Conservation (phyloP, 805 yeast species). For the Metschnikowia koreensis region DNA sequence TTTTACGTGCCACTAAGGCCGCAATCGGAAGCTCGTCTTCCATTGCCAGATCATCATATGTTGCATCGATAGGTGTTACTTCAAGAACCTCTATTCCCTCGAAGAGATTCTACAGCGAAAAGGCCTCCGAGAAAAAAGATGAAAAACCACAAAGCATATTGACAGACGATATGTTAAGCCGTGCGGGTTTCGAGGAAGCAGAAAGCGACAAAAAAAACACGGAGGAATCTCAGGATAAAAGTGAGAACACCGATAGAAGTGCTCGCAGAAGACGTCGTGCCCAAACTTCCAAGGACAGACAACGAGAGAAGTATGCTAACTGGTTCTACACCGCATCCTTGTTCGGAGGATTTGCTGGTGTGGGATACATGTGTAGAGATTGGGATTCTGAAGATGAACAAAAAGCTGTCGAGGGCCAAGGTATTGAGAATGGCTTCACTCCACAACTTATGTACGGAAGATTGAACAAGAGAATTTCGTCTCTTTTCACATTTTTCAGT, state of each 20-base stretch:
- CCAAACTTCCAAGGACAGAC: conserved; percentile 68
- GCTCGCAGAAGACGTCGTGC: conserved; percentile 39
- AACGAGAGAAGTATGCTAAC: conserved; percentile 80
- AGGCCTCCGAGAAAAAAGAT: conserved; percentile 19
- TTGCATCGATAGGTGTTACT: not conserved
- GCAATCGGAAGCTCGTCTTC: conserved; percentile 1
- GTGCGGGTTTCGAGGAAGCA: conserved; percentile 73
- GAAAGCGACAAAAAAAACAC: conserved; percentile 16
- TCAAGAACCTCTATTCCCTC: not conserved
- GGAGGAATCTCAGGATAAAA: conserved; percentile 15
- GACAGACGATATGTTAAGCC: conserved; percentile 76
- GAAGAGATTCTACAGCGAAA: conserved; percentile 16
- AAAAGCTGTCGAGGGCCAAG: conserved; percentile 48
- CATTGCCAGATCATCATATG: not conserved
- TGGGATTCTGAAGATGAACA: conserved; percentile 79
- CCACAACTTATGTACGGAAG: conserved; percentile 67
- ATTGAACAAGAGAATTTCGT: conserved; percentile 65
- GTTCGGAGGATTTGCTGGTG: conserved; percentile 52
- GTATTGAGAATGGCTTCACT: conserved; percentile 64
- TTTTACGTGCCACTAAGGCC: conserved; percentile 13
- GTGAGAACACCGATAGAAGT: conserved; percentile 16
- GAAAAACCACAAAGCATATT: conserved; percentile 51
- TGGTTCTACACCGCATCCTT: conserved; percentile 63
- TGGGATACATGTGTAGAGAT: conserved; percentile 71
- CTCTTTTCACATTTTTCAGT: conserved; percentile 76